Percentiles rank a stretch among this genome's conserved stretches.
These are phyloP conservation scores for Lathyrus tuberosus DNA, from an alignment of 306 rosid genomes.

Conservation along the genomic window DNA sequence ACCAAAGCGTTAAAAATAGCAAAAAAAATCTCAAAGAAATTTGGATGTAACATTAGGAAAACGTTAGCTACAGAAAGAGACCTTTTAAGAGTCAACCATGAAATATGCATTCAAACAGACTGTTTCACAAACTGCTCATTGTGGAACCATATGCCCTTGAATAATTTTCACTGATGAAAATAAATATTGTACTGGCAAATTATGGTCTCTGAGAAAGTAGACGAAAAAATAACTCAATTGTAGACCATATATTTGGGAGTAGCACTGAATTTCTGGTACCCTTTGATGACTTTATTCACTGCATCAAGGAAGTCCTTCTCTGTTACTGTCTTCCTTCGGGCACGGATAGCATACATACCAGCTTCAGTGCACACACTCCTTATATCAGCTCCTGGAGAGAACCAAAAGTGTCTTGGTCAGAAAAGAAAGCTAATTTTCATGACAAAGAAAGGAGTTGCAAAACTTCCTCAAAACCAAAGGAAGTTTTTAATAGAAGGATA, in stretches of 20 bases:
- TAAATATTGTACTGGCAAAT: slow-evolving; percentile 7
- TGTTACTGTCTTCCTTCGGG: slow-evolving; percentile 94
- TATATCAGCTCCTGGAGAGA: slow-evolving; percentile 87
- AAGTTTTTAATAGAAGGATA: background rate
- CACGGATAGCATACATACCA: slow-evolving; percentile 98
- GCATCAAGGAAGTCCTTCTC: slow-evolving; percentile 99
- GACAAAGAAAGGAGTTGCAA: slow-evolving; percentile 16
- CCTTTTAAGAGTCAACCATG: slow-evolving; percentile 12
- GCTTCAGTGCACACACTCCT: slow-evolving; percentile 99
- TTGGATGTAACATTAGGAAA: slow-evolving; percentile 19
- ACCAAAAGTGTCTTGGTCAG: slow-evolving; percentile 32
- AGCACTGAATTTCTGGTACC: slow-evolving; percentile 98
- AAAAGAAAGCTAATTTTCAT: background rate
- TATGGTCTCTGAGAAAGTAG: slow-evolving; percentile 34
- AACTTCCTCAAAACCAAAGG: slow-evolving; percentile 12
- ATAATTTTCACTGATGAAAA: slow-evolving; percentile 25
- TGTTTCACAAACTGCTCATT: slow-evolving; percentile 33
- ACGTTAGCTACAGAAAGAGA: slow-evolving; percentile 27
- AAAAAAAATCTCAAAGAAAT: slow-evolving; percentile 10
- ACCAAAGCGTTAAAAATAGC: background rate
- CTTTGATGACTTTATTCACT: slow-evolving; percentile 95
- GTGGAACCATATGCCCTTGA: slow-evolving; percentile 30
- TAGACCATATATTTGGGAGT: slow-evolving; percentile 99
- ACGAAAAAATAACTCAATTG: slow-evolving; percentile 58
- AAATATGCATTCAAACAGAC: slow-evolving; percentile 31